Percentiles rank a stretch among this genome's conserved stretches.
Evolutionary conservation across 2,329 filamentous ascomycete genomes (phyloP).

Genomic region (Colletotrichum abscissum): DNA sequence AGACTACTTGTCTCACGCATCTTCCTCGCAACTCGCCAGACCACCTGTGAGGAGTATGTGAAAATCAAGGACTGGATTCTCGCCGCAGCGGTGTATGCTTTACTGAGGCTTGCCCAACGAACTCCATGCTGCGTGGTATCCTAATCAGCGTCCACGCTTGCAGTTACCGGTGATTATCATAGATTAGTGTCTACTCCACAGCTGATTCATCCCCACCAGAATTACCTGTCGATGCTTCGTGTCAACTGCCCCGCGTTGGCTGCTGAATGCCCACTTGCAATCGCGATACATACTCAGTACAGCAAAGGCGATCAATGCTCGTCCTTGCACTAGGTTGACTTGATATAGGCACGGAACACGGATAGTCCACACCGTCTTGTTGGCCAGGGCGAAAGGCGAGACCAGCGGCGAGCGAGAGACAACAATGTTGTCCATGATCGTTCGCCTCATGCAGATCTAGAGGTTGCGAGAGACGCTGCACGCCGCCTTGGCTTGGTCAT

Average conservation of each 20-base stretch:
- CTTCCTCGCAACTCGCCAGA: neutral
- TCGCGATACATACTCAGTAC: neutral
- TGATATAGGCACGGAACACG: neutral
- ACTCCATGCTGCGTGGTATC: neutral
- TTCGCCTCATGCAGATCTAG: constrained; percentile 10
- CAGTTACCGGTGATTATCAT: neutral
- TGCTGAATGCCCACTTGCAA: neutral
- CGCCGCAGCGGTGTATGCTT: neutral
- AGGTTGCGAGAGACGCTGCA: neutral
- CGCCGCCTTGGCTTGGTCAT: constrained; percentile 2
- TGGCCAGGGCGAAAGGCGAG: neutral
- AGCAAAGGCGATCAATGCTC: neutral
- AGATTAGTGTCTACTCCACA: neutral
- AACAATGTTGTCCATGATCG: constrained; percentile 1
- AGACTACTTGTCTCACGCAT: neutral
- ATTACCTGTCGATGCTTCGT: neutral
- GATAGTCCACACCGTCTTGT: neutral
- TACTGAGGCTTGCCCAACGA: neutral
- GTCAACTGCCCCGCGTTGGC: neutral
- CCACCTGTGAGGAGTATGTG: neutral
- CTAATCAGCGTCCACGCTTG: neutral
- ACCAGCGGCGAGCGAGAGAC: constrained; percentile 13
- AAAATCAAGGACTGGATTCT: neutral
- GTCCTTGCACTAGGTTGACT: neutral
- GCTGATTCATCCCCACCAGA: neutral